phyloP scores from a whole-genome alignment of 2,329 filamentous ascomycete species.

The Paramyrothecium sp. region DNA sequence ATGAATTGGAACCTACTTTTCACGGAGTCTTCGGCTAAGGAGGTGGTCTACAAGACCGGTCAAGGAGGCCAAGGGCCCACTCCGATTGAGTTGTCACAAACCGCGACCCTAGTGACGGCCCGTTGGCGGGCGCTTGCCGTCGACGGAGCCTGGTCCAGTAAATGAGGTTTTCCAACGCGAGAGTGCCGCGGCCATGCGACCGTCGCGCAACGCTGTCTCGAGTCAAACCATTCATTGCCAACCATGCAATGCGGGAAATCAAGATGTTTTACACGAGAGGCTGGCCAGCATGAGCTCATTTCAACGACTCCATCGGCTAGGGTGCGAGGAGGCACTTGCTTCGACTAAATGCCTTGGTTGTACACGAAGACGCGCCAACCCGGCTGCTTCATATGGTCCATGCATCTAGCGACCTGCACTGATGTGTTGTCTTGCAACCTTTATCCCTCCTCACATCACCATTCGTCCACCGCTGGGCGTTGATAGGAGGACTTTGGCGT shows the following conservation, averaged over 20 bases:
- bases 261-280: neutral
- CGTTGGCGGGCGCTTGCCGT: neutral
- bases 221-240: neutral
- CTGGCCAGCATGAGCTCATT: neutral
- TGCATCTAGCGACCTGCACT: conserved; percentile 25
- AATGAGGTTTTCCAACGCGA: too few species aligned
- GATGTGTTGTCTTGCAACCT: conserved; percentile 46
- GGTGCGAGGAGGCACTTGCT: too few species aligned
- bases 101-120: neutral
- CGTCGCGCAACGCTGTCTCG: neutral
- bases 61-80: neutral
- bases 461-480: conserved; percentile 22
- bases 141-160: neutral
- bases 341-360: too few species aligned
- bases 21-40: neutral
- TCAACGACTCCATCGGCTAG: neutral
- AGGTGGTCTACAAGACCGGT: neutral
- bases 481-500: conserved; percentile 43
- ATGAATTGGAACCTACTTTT: neutral
- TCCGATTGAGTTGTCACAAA: neutral
- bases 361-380: neutral
- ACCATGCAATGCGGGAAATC: neutral
- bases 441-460: conserved; percentile 37
- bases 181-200: too few species aligned
- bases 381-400: neutral